Base-by-base conservation (phyloP, 75 land plant genomes). In the Adiantum capillusveneris region DNA sequence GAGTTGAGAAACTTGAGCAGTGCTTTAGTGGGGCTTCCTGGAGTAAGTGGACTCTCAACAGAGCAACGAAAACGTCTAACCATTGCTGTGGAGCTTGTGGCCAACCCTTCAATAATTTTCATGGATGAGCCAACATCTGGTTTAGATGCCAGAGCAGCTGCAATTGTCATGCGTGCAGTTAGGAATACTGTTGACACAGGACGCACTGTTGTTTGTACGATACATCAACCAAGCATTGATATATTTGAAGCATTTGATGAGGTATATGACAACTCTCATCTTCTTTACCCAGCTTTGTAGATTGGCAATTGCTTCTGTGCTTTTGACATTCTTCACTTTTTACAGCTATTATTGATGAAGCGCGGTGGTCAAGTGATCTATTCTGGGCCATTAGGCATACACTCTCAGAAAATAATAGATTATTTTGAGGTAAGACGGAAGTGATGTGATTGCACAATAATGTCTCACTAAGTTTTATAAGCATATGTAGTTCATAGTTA, bases 371-470 rank as follows among this genome's bases (percentile, higher is more conserved):
- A 83, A 50, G 80, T 94, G 44, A 86, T 86, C 11, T 94, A 94
- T 74, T 84, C 90, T 36, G 98, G 98, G 45, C 81, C 74, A 29
- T 65, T 94, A 54, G 98, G 98, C 0, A 48, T 53, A 12, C 76
- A 75, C 25, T 94, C 98, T 43, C 58, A 48, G 19, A 87, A 90
- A 43, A 83, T 94, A 36, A 64, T 90, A 39, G 80, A 86, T 24
- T 94, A 76, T 58, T 85, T 94, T 80, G 81, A 90, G 91, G 98
- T 93, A 62, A 9, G n/a, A n/a, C n/a, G n/a, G n/a, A n/a, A n/a
- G n/a, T n/a, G n/a, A n/a, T n/a, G n/a, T n/a, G n/a, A n/a, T n/a
- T n/a, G n/a, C n/a, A n/a, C n/a, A n/a, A n/a, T n/a, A n/a, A n/a
- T n/a, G n/a, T n/a, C n/a, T n/a, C n/a, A n/a, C n/a, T n/a, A n/a